These are phyloP conservation scores for Microcera coccophila DNA, from an alignment of 2,329 filamentous ascomycete species.

Conservation along the genomic window DNA sequence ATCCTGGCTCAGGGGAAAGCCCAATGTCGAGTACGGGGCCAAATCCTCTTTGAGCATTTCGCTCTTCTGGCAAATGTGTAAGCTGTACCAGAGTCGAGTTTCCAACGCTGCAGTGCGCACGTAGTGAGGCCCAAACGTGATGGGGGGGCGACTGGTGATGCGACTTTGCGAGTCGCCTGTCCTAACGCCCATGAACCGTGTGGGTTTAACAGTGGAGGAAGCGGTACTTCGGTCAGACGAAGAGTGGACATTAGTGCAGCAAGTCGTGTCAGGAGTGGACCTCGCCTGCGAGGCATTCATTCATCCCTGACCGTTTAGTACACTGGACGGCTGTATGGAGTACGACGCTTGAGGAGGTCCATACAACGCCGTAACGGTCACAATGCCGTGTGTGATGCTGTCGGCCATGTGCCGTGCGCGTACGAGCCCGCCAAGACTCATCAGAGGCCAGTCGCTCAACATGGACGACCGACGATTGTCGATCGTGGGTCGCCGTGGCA, in stretches of 20 bases:
- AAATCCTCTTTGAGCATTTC: too few species aligned
- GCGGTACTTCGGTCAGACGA: neutral
- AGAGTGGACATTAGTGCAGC: neutral
- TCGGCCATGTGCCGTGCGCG: neutral
- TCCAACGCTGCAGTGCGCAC: too few species aligned
- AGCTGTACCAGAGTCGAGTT: too few species aligned
- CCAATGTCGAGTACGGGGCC: too few species aligned
- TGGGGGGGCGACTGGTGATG: too few species aligned
- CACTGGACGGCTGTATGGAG: neutral
- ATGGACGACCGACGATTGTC: too few species aligned
- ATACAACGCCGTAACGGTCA: neutral
- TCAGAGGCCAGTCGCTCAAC: too few species aligned
- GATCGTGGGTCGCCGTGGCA: too few species aligned
- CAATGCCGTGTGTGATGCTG: neutral
- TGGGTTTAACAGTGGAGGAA: neutral
- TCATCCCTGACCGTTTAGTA: neutral
- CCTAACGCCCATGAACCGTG: neutral
- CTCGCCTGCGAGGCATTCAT: neutral
- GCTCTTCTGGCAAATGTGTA: too few species aligned
- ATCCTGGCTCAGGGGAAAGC: too few species aligned
- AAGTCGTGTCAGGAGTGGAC: neutral
- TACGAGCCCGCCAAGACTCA: too few species aligned
- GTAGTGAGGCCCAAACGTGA: too few species aligned
- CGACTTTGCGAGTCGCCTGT: neutral
- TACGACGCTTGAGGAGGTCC: neutral